phyloP scores from a whole-genome alignment of 2,329 filamentous ascomycete species.

The Fusarium foetens region DNA sequence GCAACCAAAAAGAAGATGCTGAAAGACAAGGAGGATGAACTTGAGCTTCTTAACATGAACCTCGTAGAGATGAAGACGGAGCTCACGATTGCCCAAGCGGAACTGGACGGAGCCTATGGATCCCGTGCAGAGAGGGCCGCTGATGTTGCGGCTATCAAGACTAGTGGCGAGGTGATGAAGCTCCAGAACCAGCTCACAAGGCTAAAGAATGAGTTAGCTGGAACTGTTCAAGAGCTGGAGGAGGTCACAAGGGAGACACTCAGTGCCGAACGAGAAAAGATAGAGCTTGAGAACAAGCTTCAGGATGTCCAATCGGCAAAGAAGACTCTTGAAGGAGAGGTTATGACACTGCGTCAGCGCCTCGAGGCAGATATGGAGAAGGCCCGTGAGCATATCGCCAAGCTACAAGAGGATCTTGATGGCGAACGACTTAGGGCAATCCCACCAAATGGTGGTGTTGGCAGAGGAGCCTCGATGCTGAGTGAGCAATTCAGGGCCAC shows the following conservation, averaged over 20 bases:
- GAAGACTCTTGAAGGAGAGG: constrained; percentile 36
- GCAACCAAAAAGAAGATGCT: constrained; percentile 55
- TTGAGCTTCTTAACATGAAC: constrained; percentile 62
- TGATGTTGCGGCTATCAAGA: constrained; percentile 65
- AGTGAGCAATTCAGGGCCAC: constrained; percentile 67
- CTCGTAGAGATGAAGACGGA: constrained; percentile 70
- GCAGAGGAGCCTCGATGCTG: constrained; percentile 60
- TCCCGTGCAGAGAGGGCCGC: constrained; percentile 67
- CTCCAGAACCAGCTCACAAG: constrained; percentile 60
- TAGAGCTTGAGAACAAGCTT: constrained; percentile 54
- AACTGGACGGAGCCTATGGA: constrained; percentile 71
- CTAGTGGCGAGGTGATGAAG: constrained; percentile 56
- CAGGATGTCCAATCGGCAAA: constrained; percentile 36
- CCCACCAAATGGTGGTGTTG: constrained; percentile 47
- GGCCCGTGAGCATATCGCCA: constrained; percentile 50
- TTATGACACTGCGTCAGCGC: constrained; percentile 45
- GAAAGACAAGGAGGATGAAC: constrained; percentile 61
- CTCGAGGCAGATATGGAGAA: constrained; percentile 56
- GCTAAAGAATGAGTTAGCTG: constrained; percentile 62
- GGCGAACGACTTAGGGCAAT: constrained; percentile 59
- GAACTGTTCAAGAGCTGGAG: constrained; percentile 63
- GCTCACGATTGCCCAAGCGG: constrained; percentile 68
- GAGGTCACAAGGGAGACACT: constrained; percentile 64
- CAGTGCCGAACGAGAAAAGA: constrained; percentile 61
- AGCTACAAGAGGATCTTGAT: constrained; percentile 64